Evolutionary conservation across 2,329 filamentous ascomycete genomes (phyloP), one percentile per base, ranked within the genome.

Genomic region (Aspergillus vadensis): DNA sequence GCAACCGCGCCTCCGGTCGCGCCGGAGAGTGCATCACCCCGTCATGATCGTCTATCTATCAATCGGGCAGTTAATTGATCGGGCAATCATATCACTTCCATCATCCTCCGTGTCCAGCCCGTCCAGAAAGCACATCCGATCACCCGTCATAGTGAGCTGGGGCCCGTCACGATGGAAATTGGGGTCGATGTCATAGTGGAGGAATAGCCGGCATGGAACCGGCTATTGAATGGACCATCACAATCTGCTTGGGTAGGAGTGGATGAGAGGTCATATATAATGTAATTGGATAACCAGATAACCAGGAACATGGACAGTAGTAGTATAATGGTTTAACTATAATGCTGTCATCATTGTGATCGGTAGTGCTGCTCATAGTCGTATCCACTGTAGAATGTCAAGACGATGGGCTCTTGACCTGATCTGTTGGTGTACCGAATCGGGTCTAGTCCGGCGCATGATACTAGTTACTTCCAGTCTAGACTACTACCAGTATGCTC

Each of bases 1-100:
- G 72, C 72, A 74, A 74, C 72, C 54, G 47, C 30, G 60, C 65
- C 64, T 68, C 56, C 70, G 69, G 60, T 65, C 66, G 61, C 61
- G 61, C 58, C 55, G 52, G 57, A 38, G 36, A 41, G 52, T 55
- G 54, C 49, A 43, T 53, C 49, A 39, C 52, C 57, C 41, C 39
- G 49, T 55, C 23, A 58, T 62, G 54, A 58, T 56, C 53, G 30
- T 23, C 27, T 52, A 57, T 49, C 32, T 49, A 25, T 49, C 25
- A 49, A 30, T 50, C 47, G 32, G 32, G 32, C 32, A 30, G n/a
- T 27, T 27, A 23, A 27, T 49, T 23, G 25, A 9, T 27, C 15
- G 14, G 21, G 15, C 44, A 49, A 27, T 27, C 50, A 38, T 23
- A 41, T 17, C 36, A n/a, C 15, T 54, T 41, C 36, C 36, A 25